Conservation (phyloP, 176 grass and related monocot species). For the Miscanthus lutarioriparius region DNA sequence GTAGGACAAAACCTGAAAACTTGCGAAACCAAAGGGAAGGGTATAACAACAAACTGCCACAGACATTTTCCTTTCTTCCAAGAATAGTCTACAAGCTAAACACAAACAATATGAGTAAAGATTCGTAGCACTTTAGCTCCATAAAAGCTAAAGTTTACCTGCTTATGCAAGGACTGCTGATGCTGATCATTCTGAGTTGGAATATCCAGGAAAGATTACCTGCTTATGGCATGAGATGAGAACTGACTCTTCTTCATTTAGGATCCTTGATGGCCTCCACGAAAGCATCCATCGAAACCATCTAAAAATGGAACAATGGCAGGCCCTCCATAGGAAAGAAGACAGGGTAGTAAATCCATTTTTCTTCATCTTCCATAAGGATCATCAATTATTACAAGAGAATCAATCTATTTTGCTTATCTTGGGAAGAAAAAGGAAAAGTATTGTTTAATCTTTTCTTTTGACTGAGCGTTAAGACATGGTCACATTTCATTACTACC, state of each 20-base stretch:
- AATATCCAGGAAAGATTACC: conserved; percentile 1
- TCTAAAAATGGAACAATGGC: conserved; percentile 3
- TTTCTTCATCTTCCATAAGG: not conserved
- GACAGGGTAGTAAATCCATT: not conserved
- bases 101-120: not conserved
- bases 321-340: not conserved
- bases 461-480: not conserved
- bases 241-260: not conserved
- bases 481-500: not conserved
- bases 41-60: not conserved
- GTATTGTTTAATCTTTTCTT: not conserved
- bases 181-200: not conserved
- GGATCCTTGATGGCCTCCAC: not conserved
- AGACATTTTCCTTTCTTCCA: not conserved
- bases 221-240: not conserved
- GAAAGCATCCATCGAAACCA: not conserved
- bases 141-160: not conserved
- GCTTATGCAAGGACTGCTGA: not conserved
- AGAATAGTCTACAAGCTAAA: not conserved
- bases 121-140: not conserved
- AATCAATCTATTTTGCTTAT: not conserved
- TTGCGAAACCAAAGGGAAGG: not conserved
- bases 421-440: not conserved
- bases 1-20: not conserved
- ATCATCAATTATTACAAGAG: not conserved